phyloP scores from a whole-genome alignment of 768 basidiomycete species.

The Boletellus ananas region DNA sequence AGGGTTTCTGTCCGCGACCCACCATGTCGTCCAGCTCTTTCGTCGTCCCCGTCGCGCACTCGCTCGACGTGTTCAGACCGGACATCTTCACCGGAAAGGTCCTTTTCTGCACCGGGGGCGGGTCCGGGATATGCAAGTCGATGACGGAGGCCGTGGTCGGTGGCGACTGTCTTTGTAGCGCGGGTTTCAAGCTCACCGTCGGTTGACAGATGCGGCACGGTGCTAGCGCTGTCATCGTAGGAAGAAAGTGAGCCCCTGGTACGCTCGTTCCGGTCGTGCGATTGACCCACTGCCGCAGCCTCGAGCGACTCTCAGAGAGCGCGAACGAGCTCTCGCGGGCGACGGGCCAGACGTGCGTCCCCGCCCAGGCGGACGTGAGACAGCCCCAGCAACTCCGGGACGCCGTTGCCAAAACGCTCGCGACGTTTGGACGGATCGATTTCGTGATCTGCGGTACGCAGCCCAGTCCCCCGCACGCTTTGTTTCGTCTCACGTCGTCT shows the following conservation, averaged over 20 bases:
- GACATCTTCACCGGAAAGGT: slow-evolving; percentile 91
- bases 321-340: slow-evolving; percentile 66
- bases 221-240: slow-evolving; percentile 75
- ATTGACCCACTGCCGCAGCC: slow-evolving; percentile 36
- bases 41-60: slow-evolving; percentile 47
- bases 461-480: not conserved
- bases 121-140: slow-evolving; percentile 86
- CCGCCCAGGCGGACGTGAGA: slow-evolving; percentile 80
- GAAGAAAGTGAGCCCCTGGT: slow-evolving; percentile 64
- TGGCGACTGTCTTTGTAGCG: not conserved
- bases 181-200: slow-evolving; percentile 6
- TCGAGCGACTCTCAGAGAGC: slow-evolving; percentile 64
- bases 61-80: slow-evolving; percentile 63
- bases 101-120: slow-evolving; percentile 86
- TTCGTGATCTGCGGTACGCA: slow-evolving; percentile 87
- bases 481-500: not conserved
- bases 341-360: slow-evolving; percentile 70
- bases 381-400: slow-evolving; percentile 64
- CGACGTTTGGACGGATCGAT: slow-evolving; percentile 82
- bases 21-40: slow-evolving; percentile 39
- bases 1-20: no score
- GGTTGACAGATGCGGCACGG: slow-evolving; percentile 73
- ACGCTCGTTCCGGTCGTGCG: not conserved
- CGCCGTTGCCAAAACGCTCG: slow-evolving; percentile 73
- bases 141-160: slow-evolving; percentile 83